Percentiles rank a stretch among this genome's conserved stretches.
Evolutionary conservation across 441 rosid genomes (phyloP).

Genomic region (Eruca vesicaria): DNA sequence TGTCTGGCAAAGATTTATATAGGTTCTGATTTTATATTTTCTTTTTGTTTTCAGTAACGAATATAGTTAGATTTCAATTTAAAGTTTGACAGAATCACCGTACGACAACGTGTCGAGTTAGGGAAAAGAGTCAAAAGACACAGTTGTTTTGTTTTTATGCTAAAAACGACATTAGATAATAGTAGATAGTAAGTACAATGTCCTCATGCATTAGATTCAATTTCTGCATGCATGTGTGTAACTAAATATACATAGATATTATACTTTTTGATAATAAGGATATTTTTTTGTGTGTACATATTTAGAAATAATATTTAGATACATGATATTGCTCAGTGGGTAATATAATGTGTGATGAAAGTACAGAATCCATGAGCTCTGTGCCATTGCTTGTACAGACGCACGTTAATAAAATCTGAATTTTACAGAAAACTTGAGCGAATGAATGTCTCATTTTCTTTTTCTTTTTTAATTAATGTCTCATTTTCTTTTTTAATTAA

Average conservation of each 20-base stretch:
- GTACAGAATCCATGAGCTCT: slow-evolving; percentile 34
- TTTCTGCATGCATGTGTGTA: slow-evolving; percentile 20
- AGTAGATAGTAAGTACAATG: too few species aligned
- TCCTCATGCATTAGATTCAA: too few species aligned
- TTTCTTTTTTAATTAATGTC: too few species aligned
- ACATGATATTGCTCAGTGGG: slow-evolving; percentile 22
- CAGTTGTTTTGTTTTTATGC: slow-evolving; percentile 14
- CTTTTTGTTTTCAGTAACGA: not conserved
- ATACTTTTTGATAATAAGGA: not conserved
- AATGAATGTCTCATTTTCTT: too few species aligned
- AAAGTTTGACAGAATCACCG: slow-evolving; percentile 25
- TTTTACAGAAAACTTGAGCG: slow-evolving; percentile 16
- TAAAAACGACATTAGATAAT: slow-evolving; percentile 29
- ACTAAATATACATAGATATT: not conserved
- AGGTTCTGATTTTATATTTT: not conserved
- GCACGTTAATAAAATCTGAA: slow-evolving; percentile 12
- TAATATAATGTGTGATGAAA: slow-evolving; percentile 14
- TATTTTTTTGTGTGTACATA: not conserved
- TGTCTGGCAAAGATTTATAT: slow-evolving; percentile 18
- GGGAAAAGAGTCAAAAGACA: slow-evolving; percentile 25
- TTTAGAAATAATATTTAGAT: not conserved
- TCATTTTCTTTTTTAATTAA: too few species aligned
- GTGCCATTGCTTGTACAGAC: slow-evolving; percentile 34
- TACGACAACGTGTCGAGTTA: slow-evolving; percentile 37
- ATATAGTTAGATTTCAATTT: slow-evolving; percentile 27